A percentile compares a stretch with the other conserved stretches of the same genome.
Evolutionary conservation across 1,284 basidiomycete species (phyloP).

Genomic region (Stygiomarasmius scandens): DNA sequence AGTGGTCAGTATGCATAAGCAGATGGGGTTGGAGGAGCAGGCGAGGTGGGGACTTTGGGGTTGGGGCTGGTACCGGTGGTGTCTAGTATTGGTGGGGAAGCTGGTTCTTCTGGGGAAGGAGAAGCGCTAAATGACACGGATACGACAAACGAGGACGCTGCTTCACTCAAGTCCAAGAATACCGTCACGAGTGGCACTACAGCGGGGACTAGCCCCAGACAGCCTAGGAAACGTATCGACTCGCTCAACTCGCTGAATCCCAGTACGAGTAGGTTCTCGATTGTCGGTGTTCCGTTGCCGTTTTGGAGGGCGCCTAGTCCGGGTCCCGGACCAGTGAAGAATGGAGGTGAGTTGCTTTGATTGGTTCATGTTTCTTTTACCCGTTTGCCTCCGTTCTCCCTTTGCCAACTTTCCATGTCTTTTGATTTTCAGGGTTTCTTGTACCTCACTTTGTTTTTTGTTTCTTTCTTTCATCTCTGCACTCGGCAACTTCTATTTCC

Average conservation of each 20-base stretch:
- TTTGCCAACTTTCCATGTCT: no score
- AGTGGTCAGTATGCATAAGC: neutral
- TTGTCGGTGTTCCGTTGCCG: slow-evolving; percentile 54
- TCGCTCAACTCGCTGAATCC: slow-evolving; percentile 28
- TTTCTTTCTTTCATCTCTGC: neutral
- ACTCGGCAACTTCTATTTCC: no score
- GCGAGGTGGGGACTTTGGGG: neutral
- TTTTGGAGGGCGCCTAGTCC: slow-evolving; percentile 35
- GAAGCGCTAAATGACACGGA: no score
- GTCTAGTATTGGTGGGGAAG: neutral
- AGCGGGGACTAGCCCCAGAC: neutral
- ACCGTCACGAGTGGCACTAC: neutral
- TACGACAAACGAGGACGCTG: no score
- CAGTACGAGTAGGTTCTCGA: slow-evolving; percentile 32
- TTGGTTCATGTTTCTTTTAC: neutral
- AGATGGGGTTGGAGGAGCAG: neutral
- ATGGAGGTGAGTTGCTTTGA: neutral
- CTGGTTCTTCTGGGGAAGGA: no score
- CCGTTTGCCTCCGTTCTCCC: neutral
- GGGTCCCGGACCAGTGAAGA: slow-evolving; percentile 2
- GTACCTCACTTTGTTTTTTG: neutral
- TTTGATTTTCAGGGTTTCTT: no score
- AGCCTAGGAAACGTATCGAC: slow-evolving; percentile 11
- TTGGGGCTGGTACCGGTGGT: neutral
- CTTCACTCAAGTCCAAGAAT: no score